Conservation (phyloP, 495 filamentous ascomycete species). For the Sabuloglossum arenarium region DNA sequence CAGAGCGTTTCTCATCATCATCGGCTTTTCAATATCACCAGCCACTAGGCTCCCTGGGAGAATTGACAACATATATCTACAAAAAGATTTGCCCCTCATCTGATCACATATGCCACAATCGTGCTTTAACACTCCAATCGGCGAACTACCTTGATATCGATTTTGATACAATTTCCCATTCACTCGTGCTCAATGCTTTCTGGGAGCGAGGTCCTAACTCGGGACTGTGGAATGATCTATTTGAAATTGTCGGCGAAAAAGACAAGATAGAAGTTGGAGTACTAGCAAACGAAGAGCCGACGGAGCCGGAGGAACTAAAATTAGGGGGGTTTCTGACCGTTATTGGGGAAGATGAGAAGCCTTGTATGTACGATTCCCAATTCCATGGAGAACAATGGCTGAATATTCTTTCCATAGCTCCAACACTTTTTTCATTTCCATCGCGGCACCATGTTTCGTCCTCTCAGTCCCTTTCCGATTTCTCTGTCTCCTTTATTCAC, state of each 20-base stretch:
- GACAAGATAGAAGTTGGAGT: constrained; percentile 61
- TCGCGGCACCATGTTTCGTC: constrained; percentile 48
- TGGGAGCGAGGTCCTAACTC: constrained; percentile 29
- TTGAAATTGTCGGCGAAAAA: constrained; percentile 18
- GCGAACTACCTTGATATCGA: constrained; percentile 57
- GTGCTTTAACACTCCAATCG: constrained; percentile 19
- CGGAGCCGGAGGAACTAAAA: constrained; percentile 48
- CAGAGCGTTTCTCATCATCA: constrained; percentile 42
- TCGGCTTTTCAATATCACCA: constrained; percentile 49
- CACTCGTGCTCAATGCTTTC: constrained; percentile 37
- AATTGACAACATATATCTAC: constrained; percentile 35
- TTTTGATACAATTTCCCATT: constrained; percentile 49
- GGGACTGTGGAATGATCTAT: constrained; percentile 27
- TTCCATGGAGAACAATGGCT: not conserved
- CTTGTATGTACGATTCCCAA: constrained; percentile 27
- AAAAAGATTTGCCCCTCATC: constrained; percentile 29
- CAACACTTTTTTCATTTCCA: constrained; percentile 76
- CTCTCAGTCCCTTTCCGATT: constrained; percentile 22
- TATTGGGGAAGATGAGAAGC: constrained; percentile 48
- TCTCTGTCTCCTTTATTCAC: constrained; percentile 29
- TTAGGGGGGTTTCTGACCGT: constrained; percentile 64
- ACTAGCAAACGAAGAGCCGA: constrained; percentile 41
- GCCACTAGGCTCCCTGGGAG: constrained; percentile 30
- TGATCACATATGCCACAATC: constrained; percentile 18
- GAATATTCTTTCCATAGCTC: constrained; percentile 22